These are phyloP conservation scores for Gnomoniopsis sp. DNA, from an alignment of 2,329 filamentous ascomycete genomes.

Conservation along the genomic window DNA sequence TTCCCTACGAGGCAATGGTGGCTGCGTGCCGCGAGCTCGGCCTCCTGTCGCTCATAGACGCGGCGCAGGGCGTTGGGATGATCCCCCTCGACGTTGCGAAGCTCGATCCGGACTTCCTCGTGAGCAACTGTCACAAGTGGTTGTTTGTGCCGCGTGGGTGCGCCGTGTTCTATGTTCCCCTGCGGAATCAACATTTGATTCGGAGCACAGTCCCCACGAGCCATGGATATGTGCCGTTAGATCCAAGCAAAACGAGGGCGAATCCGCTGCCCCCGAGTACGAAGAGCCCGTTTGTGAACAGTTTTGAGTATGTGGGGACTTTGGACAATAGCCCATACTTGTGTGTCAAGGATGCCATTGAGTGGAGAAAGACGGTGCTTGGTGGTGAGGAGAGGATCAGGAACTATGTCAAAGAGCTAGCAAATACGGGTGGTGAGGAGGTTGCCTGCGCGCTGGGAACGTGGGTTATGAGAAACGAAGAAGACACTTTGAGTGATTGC, in stretches of 20 bases:
- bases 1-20: constrained; percentile 72
- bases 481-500: constrained; percentile 61
- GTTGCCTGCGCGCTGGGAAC: constrained; percentile 66
- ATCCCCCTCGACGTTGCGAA: constrained; percentile 64
- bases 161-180: constrained; percentile 76
- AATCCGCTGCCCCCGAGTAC: constrained; percentile 39
- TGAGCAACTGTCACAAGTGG: constrained; percentile 91
- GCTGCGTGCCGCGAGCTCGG: constrained; percentile 62
- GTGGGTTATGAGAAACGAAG: constrained; percentile 64
- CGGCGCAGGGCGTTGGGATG: constrained; percentile 81
- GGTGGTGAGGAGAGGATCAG: constrained; percentile 72
- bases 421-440: constrained; percentile 57
- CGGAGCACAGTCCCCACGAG: constrained; percentile 74
- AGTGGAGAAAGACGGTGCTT: constrained; percentile 65
- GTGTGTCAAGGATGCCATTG: constrained; percentile 67
- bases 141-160: constrained; percentile 76
- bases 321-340: constrained; percentile 69
- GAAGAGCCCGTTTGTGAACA: constrained; percentile 60
- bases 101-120: constrained; percentile 79
- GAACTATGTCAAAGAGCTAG: constrained; percentile 60
- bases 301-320: constrained; percentile 77
- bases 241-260: constrained; percentile 24
- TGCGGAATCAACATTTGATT: constrained; percentile 72
- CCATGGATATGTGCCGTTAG: constrained; percentile 64
- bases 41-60: constrained; percentile 75